Percentiles rank a stretch among this genome's conserved stretches.
Evolutionary conservation across 495 filamentous ascomycete genomes (phyloP).

Genomic region (Paragyromitra xinjiangensis): DNA sequence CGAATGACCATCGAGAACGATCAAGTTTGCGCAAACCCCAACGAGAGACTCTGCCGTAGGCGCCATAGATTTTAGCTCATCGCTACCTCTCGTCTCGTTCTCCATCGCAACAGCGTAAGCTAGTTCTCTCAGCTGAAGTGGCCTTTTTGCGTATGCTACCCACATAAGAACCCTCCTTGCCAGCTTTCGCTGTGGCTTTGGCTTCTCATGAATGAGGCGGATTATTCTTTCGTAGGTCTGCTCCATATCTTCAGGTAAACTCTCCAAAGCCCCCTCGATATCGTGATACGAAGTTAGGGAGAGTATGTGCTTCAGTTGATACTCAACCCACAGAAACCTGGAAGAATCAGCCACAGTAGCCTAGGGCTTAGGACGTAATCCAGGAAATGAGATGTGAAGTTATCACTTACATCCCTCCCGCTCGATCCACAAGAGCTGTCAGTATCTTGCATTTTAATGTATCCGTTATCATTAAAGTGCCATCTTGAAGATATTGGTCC

Average conservation of each 20-base stretch:
- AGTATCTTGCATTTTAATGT: not conserved
- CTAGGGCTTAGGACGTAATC: not conserved
- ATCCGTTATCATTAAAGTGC: not conserved
- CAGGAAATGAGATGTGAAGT: not conserved
- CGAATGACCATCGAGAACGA: not conserved
- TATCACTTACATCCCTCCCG: constrained; percentile 26
- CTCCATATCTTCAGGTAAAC: constrained; percentile 30
- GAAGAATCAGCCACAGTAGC: not conserved
- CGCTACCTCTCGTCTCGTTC: not conserved
- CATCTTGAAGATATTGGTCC: not conserved
- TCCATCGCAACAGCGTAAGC: constrained; percentile 7
- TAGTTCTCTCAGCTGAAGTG: not conserved
- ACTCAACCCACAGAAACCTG: constrained; percentile 42
- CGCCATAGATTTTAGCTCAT: not conserved
- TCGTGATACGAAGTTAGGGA: not conserved
- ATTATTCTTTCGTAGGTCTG: constrained; percentile 30
- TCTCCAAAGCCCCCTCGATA: not conserved
- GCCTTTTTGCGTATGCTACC: constrained; percentile 18
- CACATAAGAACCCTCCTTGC: constrained; percentile 29
- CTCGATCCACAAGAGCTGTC: not conserved
- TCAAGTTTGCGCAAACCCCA: constrained; percentile 2
- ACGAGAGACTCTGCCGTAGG: not conserved
- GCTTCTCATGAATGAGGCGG: not conserved
- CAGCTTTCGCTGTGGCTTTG: not conserved
- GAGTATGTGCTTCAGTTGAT: constrained; percentile 27